Conservation (phyloP, 495 filamentous ascomycete species). For the Xylaria acuta region DNA sequence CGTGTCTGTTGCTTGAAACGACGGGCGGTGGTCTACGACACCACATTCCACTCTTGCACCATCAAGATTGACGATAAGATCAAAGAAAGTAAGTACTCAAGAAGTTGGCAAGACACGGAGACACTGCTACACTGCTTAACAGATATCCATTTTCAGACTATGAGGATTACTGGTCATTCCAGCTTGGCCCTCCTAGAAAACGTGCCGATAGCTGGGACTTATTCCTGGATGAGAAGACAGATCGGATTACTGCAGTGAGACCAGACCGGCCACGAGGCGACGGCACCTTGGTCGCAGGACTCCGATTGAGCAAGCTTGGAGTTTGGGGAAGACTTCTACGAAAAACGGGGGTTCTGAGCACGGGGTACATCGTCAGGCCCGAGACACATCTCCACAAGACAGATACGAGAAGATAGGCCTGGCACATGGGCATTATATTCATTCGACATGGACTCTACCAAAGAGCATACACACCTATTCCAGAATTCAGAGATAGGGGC, state of each 20-base stretch:
- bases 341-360: not conserved
- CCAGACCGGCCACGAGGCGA: not conserved
- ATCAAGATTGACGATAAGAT: slow-evolving; percentile 1
- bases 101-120: not conserved
- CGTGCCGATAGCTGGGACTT: slow-evolving; percentile 9
- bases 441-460: not conserved
- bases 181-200: slow-evolving; percentile 9
- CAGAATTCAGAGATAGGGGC: not conserved
- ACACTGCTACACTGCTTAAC: not conserved
- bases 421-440: not conserved
- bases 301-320: not conserved
- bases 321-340: slow-evolving; percentile 10
- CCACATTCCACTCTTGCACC: not conserved
- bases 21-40: slow-evolving; percentile 4
- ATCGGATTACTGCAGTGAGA: not conserved
- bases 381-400: not conserved
- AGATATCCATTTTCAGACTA: not conserved
- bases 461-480: not conserved
- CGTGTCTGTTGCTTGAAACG: slow-evolving; percentile 1
- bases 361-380: slow-evolving; percentile 1
- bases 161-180: slow-evolving; percentile 12
- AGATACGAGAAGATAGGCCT: not conserved
- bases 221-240: slow-evolving; percentile 1
- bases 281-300: not conserved
- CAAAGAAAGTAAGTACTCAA: slow-evolving; percentile 1